Conservation (phyloP, 805 yeast species). For the Suhomyces faveliae region DNA sequence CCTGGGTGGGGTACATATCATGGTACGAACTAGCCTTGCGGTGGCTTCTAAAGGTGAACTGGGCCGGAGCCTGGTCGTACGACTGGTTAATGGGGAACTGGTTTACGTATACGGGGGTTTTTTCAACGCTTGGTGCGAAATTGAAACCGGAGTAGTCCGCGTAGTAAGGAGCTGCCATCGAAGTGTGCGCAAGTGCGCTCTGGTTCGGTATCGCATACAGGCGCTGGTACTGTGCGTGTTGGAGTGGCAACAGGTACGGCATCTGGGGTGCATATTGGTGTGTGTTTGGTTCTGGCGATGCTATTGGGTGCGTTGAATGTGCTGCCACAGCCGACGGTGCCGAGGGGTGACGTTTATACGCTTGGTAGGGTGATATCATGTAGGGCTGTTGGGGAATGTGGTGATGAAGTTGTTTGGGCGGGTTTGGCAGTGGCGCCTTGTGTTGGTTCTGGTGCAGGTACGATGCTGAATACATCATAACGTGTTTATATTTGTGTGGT, state of each 20-base stretch:
- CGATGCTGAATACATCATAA: too few relatives aligned
- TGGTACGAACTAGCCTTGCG: constrained; percentile 6
- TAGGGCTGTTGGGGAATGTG: neutral
- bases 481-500: too few relatives aligned
- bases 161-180: constrained; percentile 1
- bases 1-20: neutral
- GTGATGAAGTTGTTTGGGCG: neutral
- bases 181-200: neutral
- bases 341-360: constrained; percentile 1
- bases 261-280: neutral
- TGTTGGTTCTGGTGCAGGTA: neutral
- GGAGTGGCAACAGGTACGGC: neutral
- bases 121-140: constrained; percentile 4
- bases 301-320: too few relatives aligned
- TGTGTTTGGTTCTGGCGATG: too few relatives aligned
- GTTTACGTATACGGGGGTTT: constrained; percentile 3
- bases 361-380: neutral
- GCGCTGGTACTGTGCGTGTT: neutral
- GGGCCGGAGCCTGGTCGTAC: neutral
- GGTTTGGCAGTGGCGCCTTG: neutral
- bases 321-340: neutral
- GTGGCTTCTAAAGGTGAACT: constrained; percentile 5
- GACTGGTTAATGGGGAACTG: constrained; percentile 1
- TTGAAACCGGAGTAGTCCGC: too few relatives aligned
- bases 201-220: neutral